Base-by-base conservation (phyloP, 2,329 filamentous ascomycete genomes). In the Parasarocladium wereldwijsianum region DNA sequence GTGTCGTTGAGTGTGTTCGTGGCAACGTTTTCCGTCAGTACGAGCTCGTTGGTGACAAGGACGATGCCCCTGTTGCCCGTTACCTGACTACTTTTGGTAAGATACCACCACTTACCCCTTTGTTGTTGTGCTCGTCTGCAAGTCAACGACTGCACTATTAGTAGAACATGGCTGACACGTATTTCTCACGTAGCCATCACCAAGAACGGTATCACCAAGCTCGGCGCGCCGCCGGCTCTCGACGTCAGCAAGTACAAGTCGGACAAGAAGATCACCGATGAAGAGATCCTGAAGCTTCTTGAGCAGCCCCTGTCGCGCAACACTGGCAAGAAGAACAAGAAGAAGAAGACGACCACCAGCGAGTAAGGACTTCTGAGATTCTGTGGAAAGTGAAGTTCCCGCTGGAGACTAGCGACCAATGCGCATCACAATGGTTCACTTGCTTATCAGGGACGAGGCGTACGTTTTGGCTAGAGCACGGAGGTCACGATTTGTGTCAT, bases 261-360 rank as follows among this genome's bases (percentile, higher is more conserved):
- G 19, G 86, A 96, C 57, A 96, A 96, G 73, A 94, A 94, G 71
- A 93, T 98, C 49, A 78, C 76, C 41, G 87, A 96, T 40, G 84
- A 93, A 62, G 87, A 96, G 62, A 69, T 98, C 41, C 74, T 96
- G 44, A 83, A 90, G 67, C 87, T 96, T 40, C 70, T 98, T 30
- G 85, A 90, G 60, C 81, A 82, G 56, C 87, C 87, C 18, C 60
- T 93, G 44, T 65, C 76, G 41, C 83, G 82, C 60, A 81, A 82
- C 61, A 85, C 86, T 54, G 86, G 84, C 51, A 84, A 84, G 66
- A 90, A 81, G 66, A 87, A 85, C 68, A 92, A 86, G 72, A 85
- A 81, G 70, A 74, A 79, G 66, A 80, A 78, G 58, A 79, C 80
- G 69, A 77, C 77, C 70, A 72, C n/a, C n/a, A n/a, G n/a, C n/a